A percentile compares a stretch with the other conserved stretches of the same genome.
These are phyloP conservation scores for Botrytis byssoidea DNA, from an alignment of 2,329 filamentous ascomycete genomes.

Conservation along the genomic window DNA sequence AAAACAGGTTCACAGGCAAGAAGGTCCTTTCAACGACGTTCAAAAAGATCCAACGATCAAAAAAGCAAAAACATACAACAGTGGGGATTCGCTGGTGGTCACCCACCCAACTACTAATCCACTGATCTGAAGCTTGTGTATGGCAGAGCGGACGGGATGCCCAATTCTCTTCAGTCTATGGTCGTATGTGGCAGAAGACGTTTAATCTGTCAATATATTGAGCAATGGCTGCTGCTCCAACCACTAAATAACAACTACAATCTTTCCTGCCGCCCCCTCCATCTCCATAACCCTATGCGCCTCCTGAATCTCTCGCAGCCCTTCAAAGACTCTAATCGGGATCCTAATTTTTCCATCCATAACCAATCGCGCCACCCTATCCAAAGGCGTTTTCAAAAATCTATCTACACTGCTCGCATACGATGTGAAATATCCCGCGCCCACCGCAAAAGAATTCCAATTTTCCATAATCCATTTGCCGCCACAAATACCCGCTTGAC, in stretches of 20 bases:
- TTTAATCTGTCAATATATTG: background rate
- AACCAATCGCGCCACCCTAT: background rate
- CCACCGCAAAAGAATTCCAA: background rate
- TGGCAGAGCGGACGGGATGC: background rate
- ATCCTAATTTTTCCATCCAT: background rate
- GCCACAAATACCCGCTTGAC: background rate
- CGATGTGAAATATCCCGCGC: background rate
- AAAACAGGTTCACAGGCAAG: no score
- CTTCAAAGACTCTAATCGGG: background rate
- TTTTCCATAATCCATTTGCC: background rate
- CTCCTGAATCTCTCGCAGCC: background rate
- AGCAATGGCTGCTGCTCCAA: fast-evolving
- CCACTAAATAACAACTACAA: background rate
- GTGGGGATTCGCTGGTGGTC: background rate
- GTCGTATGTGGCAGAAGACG: fast-evolving
- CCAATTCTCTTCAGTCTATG: background rate
- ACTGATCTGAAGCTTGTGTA: background rate
- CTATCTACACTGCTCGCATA: background rate
- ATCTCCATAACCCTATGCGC: background rate
- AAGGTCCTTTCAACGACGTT: background rate
- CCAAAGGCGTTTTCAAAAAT: background rate
- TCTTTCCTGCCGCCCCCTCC: background rate
- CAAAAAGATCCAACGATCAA: background rate
- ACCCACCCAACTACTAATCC: background rate
- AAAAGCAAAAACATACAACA: background rate